Evolutionary conservation across 306 rosid species (phyloP), one percentile per base, ranked within the genome.

Genomic region (Mimosa pudica): DNA sequence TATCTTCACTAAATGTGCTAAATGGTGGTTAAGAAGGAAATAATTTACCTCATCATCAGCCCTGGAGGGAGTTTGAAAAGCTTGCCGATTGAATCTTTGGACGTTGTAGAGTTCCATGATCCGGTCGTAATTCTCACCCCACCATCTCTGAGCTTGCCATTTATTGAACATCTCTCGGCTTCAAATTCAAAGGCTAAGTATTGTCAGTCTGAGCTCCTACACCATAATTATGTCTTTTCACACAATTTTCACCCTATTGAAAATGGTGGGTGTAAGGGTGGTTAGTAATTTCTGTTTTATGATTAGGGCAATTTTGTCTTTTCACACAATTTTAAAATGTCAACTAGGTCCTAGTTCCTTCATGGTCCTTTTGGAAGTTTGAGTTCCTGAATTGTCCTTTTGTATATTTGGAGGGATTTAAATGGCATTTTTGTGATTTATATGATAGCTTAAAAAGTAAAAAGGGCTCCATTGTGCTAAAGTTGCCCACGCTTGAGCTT

Each of bases 51-150:
- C 98, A 46, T 95, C 96, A 85, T 95, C 99, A 58, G 90, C 80
- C 75, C 94, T 87, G 3, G 91, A 54, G 16, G 96, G 92, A 87
- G 93, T 87, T 84, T 85, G 88, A 20, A 92, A 87, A 85, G 90
- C 90, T 86, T 90, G 96, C 41, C 73, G 84, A 41, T 91, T 92
- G 86, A 91, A 92, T 77, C 91, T 88, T 88, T 86, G 96, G 18
- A 93, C 97, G 42, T 95, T 93, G 78, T 93, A 93, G 36, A 93
- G 98, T 82, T 95, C 99, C 92, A 87, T 89, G 80, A 95, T 89
- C 35, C 97, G 84, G 79, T 95, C 99, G 61, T 88, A 93, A 73
- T 95, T 93, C 89, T 92, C 95, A 4, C 96, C 97, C 98, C 98
- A 95, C 99, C 99, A 95, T 66, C 85, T 86, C 79, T 91, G 97